These are phyloP conservation scores for Hibiscus trionum DNA, from an alignment of 345 rosid species.

Conservation along the genomic window DNA sequence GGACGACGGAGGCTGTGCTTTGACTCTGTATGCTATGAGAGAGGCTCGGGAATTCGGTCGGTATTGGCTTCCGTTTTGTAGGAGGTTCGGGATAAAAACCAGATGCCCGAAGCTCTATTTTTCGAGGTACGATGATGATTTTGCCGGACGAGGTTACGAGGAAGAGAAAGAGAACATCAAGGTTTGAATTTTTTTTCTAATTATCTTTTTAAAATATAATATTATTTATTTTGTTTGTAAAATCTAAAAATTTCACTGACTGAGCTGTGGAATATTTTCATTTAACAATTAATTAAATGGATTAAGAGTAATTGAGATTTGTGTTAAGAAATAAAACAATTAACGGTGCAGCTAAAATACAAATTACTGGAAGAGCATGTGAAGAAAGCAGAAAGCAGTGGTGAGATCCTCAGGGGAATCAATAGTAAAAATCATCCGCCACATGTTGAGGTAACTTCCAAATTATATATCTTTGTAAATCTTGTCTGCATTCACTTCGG, in stretches of 20 bases:
- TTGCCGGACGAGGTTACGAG: not conserved
- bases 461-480: not conserved
- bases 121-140: slow-evolving; percentile 17
- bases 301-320: not conserved
- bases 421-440: slow-evolving; percentile 16
- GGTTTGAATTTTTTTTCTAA: slow-evolving; percentile 4
- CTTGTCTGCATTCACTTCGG: too few relatives aligned
- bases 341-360: slow-evolving; percentile 20
- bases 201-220: not conserved
- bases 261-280: not conserved
- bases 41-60: slow-evolving; percentile 34
- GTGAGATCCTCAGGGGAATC: not conserved
- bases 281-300: not conserved
- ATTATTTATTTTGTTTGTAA: too few relatives aligned
- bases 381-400: slow-evolving; percentile 10
- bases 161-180: slow-evolving; percentile 17
- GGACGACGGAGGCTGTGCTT: slow-evolving; percentile 35
- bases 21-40: slow-evolving; percentile 29
- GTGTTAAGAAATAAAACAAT: not conserved
- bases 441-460: slow-evolving; percentile 19
- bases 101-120: slow-evolving; percentile 33
- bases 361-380: slow-evolving; percentile 23
- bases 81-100: slow-evolving; percentile 19
- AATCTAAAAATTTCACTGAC: too few relatives aligned
- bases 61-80: slow-evolving; percentile 46